Evolutionary conservation across 257 asterid genomes (phyloP).

Genomic region (Solanum rostratum): DNA sequence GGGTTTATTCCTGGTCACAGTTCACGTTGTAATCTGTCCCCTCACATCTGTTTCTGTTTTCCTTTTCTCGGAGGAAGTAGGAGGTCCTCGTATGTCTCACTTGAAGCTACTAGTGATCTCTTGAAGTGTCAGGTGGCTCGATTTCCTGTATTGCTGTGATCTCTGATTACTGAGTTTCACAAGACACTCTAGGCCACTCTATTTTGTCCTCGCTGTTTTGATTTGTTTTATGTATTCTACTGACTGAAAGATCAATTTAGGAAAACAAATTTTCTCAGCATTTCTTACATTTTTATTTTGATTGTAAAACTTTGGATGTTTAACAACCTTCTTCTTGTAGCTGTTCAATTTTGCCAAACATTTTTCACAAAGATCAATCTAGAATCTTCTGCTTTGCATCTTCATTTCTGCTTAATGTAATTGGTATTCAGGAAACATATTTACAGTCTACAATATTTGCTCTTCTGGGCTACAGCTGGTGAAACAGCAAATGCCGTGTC

Average conservation of each 20-base stretch:
- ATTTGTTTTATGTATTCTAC: conserved; percentile 38
- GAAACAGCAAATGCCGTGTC: too few species aligned
- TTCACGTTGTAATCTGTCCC: conserved; percentile 5
- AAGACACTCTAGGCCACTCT: conserved; percentile 29
- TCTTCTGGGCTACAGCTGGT: neutral
- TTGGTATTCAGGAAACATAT: neutral
- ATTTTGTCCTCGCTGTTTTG: conserved; percentile 37
- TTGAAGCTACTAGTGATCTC: conserved; percentile 31
- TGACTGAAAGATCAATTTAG: conserved; percentile 24
- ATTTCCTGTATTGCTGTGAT: conserved; percentile 17
- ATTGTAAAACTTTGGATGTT: neutral
- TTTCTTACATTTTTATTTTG: neutral
- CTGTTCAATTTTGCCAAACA: neutral
- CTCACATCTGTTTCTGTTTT: conserved; percentile 19
- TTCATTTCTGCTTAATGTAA: neutral
- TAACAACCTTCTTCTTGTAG: neutral
- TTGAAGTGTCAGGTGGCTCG: conserved; percentile 33
- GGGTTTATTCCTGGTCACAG: conserved; percentile 9
- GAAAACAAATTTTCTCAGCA: conserved; percentile 18
- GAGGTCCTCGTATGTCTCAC: conserved; percentile 25
- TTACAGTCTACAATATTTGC: neutral
- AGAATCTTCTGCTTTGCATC: neutral
- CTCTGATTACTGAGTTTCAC: conserved; percentile 18
- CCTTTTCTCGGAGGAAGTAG: conserved; percentile 30
- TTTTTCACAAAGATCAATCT: neutral